Percentiles rank a stretch among this genome's conserved stretches.
Evolutionary conservation across 1,284 basidiomycete genomes (phyloP).

Genomic region (Cryptococcus jaspeensis): DNA sequence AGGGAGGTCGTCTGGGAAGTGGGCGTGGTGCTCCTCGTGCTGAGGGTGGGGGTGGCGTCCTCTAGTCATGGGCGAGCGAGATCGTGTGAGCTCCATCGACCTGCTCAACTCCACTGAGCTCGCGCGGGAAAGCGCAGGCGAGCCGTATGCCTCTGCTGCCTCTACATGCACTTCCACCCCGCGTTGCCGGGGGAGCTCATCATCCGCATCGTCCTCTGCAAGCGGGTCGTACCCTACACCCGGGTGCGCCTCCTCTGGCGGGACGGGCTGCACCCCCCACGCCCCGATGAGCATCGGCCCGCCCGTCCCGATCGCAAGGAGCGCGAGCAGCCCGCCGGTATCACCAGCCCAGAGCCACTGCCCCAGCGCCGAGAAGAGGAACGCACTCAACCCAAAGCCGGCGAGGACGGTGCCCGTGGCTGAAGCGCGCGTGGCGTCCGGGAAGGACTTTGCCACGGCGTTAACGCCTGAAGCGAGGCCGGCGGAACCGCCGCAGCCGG

Average conservation of each 20-base stretch:
- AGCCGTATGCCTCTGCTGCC: slow-evolving; percentile 1
- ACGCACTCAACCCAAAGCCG: slow-evolving; percentile 80
- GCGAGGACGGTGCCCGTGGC: slow-evolving; percentile 72
- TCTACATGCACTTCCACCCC: not conserved
- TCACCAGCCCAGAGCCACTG: slow-evolving; percentile 67
- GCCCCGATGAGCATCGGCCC: slow-evolving; percentile 67
- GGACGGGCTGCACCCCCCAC: slow-evolving; percentile 63
- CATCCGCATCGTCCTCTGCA: slow-evolving; percentile 21
- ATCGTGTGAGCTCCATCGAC: slow-evolving; percentile 31
- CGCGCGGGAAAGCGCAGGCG: slow-evolving; percentile 11
- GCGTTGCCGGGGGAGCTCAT: slow-evolving; percentile 10
- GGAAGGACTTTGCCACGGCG: slow-evolving; percentile 49
- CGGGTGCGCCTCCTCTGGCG: slow-evolving; percentile 35
- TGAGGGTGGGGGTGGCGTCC: slow-evolving; percentile 7
- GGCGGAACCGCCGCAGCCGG: slow-evolving; percentile 46
- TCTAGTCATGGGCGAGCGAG: slow-evolving; percentile 23
- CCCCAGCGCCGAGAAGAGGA: slow-evolving; percentile 69
- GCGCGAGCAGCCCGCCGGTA: slow-evolving; percentile 65
- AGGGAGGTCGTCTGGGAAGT: slow-evolving; percentile 10
- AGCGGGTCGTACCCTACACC: slow-evolving; percentile 4
- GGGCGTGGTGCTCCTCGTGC: slow-evolving; percentile 8
- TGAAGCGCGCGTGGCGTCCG: slow-evolving; percentile 58
- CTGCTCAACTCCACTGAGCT: slow-evolving; percentile 33
- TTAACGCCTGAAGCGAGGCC: slow-evolving; percentile 49
- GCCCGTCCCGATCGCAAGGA: slow-evolving; percentile 69